Evolutionary conservation across 2,329 filamentous ascomycete species (phyloP), one percentile per base, ranked within the genome.

Genomic region (Colletotrichum aenigma): DNA sequence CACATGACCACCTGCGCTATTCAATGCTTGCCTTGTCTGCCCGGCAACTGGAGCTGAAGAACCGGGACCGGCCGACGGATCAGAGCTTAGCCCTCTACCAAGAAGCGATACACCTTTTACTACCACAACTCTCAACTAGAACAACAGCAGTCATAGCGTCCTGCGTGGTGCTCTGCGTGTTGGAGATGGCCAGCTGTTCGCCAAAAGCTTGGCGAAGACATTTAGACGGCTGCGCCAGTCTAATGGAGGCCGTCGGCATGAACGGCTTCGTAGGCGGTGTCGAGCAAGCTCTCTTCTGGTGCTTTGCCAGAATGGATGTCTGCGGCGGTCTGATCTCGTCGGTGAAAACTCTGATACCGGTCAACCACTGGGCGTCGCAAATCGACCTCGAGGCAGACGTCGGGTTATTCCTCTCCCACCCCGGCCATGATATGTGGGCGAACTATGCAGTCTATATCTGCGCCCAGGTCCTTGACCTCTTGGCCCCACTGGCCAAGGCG

Each of bases 381-480:
- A 73, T 78, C 6, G 79, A 77, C 8, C 77, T 84, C 8, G 83
- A 83, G 16, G 79, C 81, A 0, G 83, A 83, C 43, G 81, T 81
- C 0, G 77, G 79, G 2, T 75, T 87, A 10, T 87, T 88, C 71
- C 81, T 81, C 9, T 79, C 78, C 18, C 69, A 52, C 21, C 84
- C 87, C 9, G 34, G 77, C 78, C 4, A 79, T 61, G 91, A 92
- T 77, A 91, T 89, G 85, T 88, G 91, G 76, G 91, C 91, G 21
- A 92, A 92, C 76, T 90, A 90, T 76, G 86, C 90, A 8, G 90
- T 92, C 3, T 92, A 89, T 76, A 85, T 93, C 3, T 88, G 86
- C 66, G 87, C 89, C 4, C 86, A 87, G 58, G 88, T 85, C 74
- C 78, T 86, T 6, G 88, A 90, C 78, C 82, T 90, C 0, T 15